Evolutionary conservation across 73 alveolate genomes (phyloP), one percentile per base, ranked within the genome.

Genomic region (Paramecium sonneborni): DNA sequence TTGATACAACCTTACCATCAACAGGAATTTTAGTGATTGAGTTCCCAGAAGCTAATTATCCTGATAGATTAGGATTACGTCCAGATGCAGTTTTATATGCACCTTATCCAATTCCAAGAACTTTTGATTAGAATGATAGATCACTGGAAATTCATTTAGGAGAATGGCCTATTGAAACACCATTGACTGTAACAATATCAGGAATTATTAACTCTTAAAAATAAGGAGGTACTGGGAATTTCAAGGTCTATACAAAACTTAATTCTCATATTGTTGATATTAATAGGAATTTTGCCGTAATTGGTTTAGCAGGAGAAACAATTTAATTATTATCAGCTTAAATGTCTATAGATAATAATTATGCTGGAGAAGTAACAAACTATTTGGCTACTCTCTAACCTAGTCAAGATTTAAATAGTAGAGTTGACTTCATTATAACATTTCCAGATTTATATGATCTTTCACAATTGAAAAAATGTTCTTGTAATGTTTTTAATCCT

Each of bases 1-100:
- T 79, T 20, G 90, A 79, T 43, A 79, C 90, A 30, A 79, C 90
- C 46, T 34, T 79, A 46, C 90, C 90, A n/a, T 23, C 44, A 8
- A 23, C n/a, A 23, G 90, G 90, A 26, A 79, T 41, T 30, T 46
- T 79, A 20, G 41, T 30, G 15, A 79, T 79, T 41, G 90, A 30
- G 44, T 79, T 79, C 55, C 90, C 90, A 20, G 11, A 39, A 10
- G 37, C 90, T 20, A 79, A 79, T 44, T 79, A 79, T 46, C 90
- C 90, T 2, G 90, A 38, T 10, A 20, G 41, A 18, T 44, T 79
- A 26, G 90, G 90, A 20, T 79, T 79, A 34, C 32, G 90, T 38
- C 44, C 69, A 30, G 55, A 32, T 79, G 18, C 44, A 7, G 46
- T 30, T 79, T 11, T 79, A 12, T 79, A 79, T 79, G n/a, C n/a